Evolutionary conservation across 345 rosid genomes (phyloP), one percentile per base, ranked within the genome.

Genomic region (Ceriops decandra): DNA sequence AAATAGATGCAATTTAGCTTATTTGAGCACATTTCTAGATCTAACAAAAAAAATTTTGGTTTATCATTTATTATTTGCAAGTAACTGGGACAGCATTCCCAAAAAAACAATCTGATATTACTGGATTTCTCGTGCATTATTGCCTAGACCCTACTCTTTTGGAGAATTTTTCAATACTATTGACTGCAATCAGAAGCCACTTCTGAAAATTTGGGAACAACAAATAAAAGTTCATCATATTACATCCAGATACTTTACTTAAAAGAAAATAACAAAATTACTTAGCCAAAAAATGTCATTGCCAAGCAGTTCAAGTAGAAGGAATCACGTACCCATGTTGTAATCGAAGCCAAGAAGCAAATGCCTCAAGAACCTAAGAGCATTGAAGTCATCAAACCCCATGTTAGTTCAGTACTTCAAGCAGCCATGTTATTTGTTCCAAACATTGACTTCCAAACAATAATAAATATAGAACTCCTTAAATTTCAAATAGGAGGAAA

Each of bases 341-440:
- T 49, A 95, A 86, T 66, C 93, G 96, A 72, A 92, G 93, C 99
- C 98, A 95, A 70, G 98, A 88, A 59, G 92, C 96, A 88, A 92
- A 92, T 62, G 99, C 97, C 85, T 95, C 97, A 24, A 91, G 98
- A 85, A 92, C 99, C 99, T 95, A 88, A 74, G 60, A 76, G 64
- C 71, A 63, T 32, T 26, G 61, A 73, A 75, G 64, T 49, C 33
- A 80, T 69, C 67, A 71, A 49, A 72, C 46, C 68, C 54, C 35
- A 75, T 66, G 30, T 63, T 66, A 42, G 57, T 71, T 71, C 76
- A 67, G 10, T 54, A 31, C 28, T 33, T 17, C 28, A 15, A 68
- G 69, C 59, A 51, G 19, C 21, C 1, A 24, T 19, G 27, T 42
- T 35, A 66, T 31, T 24, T 13, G 0, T 24, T 66, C 54, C 46